Base-by-base conservation (phyloP, 805 yeast species). In the Teunomyces pallodes region DNA sequence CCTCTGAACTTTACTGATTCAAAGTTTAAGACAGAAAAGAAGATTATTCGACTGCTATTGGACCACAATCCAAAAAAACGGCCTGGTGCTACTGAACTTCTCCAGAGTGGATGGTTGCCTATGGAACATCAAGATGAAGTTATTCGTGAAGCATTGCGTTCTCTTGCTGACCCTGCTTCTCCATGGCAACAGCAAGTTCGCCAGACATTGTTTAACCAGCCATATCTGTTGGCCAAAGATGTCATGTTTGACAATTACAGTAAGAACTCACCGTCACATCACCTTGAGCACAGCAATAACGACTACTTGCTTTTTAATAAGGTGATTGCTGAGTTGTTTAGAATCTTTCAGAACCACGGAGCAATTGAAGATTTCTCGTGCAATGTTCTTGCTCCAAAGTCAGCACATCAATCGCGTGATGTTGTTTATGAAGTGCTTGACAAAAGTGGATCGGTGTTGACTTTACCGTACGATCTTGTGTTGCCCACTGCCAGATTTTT, bases 141-240 rank as follows among this genome's bases (percentile, higher is more conserved):
- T 9, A 87, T 94, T 50, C 86, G 88, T 59, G 96, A 90, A 59
- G 97, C 96, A 0, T 72, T 94, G 54, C 82, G 84, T 54, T 87
- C 90, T 27, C 67, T 94, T 49, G 86, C 96, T 0, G 91, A 90
- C 62, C 92, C 96, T 0, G 83, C 94, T 0, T 88, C 97, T 0
- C 91, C 96, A 1, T 90, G 97, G 95, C 94, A 91, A 54, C 88
- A 84, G 53, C 96, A 90, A 63, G 96, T 94, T 0, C 79, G 97
- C 59, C 87, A 86, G 46, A 86, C 94, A 0, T 69, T 94, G 31
- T 94, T 94, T 64, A 76, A 87, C 12, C 95, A 89, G 57, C 90
- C 96, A 0, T 86, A 90, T 57, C 84, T 85, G 64, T 75, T 87
- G 50, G 96, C 96, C 0, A 83, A 85, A 54, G 97, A 90, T 63